Evolutionary conservation across 129 eudicot species (phyloP), one percentile per base, ranked within the genome.

Genomic region (Glebionis coronaria): DNA sequence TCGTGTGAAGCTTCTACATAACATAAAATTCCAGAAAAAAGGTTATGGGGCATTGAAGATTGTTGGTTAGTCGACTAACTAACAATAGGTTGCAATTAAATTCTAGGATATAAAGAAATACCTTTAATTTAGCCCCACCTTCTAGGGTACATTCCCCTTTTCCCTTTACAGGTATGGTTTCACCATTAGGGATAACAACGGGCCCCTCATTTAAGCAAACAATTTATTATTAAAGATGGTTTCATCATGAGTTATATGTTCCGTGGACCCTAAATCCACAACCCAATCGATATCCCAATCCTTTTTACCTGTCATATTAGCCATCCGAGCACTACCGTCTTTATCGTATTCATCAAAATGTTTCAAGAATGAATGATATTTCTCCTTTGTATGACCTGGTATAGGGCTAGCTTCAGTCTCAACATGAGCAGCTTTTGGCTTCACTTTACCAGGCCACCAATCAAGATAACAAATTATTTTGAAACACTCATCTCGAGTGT

Each of bases 91-190:
- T 56, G 61, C 61, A 56, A 56, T 56, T 56, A 56, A 56, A 56
- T 56, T 56, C 61, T 20, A 38, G 61, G 35, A 56, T 56, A 56
- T 56, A 56, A 56, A 56, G 61, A 23, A 56, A 38, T 20, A 14
- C 61, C 61, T 56, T 56, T 56, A 56, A 56, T 0, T 56, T 56
- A 56, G 61, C 38, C 35, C 61, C 61, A n/a, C 61, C 61, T 54
- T 54, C 59, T n/a, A 54, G 59, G 25, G 59, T 54, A 19, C 23
- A 54, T 54, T 54, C 59, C 59, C 59, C 59, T 16, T 54, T 54
- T 54, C 59, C 59, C 59, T 54, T 54, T 19, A 54, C 59, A 5
- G 16, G 59, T 54, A 54, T 54, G 25, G 59, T 27, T 16, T 15
- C 18, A 5, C 59, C 59, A 10, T 54, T 54, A 54, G 59, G 59